Percentiles rank a stretch among this genome's conserved stretches.
Evolutionary conservation across 768 basidiomycete species (phyloP).

Genomic region (Roridomyces roridus): DNA sequence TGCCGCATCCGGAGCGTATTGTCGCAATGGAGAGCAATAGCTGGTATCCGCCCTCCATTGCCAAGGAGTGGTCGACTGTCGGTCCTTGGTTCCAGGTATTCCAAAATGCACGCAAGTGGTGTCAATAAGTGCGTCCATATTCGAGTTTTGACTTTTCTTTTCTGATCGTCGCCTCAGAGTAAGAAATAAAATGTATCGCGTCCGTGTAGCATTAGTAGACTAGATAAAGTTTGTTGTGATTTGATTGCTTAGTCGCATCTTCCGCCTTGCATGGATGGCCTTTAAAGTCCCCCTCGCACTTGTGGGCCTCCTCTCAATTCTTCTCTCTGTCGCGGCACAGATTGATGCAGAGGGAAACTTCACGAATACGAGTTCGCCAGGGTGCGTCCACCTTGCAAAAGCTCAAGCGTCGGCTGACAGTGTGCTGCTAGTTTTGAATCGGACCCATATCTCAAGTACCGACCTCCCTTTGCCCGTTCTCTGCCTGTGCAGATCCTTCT

Average conservation of each 20-base stretch:
- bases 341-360: background rate
- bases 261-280: slow-evolving; percentile 5
- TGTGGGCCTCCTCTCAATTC: slow-evolving; percentile 9
- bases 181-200: slow-evolving; percentile 5
- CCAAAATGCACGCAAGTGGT: slow-evolving; percentile 87
- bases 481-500: slow-evolving; percentile 91
- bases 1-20: slow-evolving; percentile 97
- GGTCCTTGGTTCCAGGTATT: slow-evolving; percentile 98
- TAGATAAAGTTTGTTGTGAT: too few relatives aligned
- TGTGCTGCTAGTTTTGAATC: slow-evolving; percentile 29
- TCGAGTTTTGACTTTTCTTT: background rate
- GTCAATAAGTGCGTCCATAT: slow-evolving; percentile 28
- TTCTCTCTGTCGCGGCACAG: slow-evolving; percentile 3
- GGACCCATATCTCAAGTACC: slow-evolving; percentile 81
- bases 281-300: slow-evolving; percentile 13
- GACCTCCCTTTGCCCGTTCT: slow-evolving; percentile 85
- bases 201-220: slow-evolving; percentile 13
- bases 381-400: background rate
- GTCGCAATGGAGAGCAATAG: slow-evolving; percentile 84
- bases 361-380: background rate
- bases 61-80: slow-evolving; percentile 67
- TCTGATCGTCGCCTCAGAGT: background rate
- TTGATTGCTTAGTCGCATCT: too few relatives aligned
- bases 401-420: background rate
- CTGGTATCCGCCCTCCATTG: slow-evolving; percentile 78